Evolutionary conservation across 257 asterid species (phyloP), one percentile per base, ranked within the genome.

Genomic region (Solanum etuberosum): DNA sequence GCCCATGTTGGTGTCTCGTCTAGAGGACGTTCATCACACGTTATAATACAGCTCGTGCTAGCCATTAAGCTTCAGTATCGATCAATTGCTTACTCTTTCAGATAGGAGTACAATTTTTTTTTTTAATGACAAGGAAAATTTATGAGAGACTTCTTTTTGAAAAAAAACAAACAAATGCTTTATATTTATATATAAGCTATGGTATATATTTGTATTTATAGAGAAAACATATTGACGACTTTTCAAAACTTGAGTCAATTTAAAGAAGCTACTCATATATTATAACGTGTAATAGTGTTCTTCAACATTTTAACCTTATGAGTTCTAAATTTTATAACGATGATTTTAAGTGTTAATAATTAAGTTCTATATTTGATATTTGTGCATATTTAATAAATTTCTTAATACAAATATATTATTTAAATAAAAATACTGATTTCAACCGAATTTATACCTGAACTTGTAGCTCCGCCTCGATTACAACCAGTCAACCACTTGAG

Each of bases 1-100:
- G 76, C 87, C 90, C 86, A 89, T 15, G 90, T 89, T 63, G 90
- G 89, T 35, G 90, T 83, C 59, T 86, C 37, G 67, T 86, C 84
- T 67, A 81, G 54, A 7, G 88, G 46, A 37, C 84, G 87, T 72
- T 81, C 86, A 11, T 83, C 48, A 32, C 78, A 34, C 25, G 31
- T 72, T 18, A 31, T 72, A 34, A 72, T 35, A 72, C 81, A 72
- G 9, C 48, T 20, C 16, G 8, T 10, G 27, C 48, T 34, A 10
- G 48, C 46, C 81, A 73, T 72, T 32, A 18, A 20, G 46, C 7
- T 32, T 18, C 27, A 72, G 1, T 31, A 34, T 10, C 14, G 34
- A 32, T 27, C 14, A 72, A 32, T 27, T 63, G 74, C 74, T 12
- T 13, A 67, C 37, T 67, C 37, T 27, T 70, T 70, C n/a, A 70